Evolutionary conservation across 345 rosid species (phyloP), one percentile per base, ranked within the genome.

Genomic region (Durio zibethinus): DNA sequence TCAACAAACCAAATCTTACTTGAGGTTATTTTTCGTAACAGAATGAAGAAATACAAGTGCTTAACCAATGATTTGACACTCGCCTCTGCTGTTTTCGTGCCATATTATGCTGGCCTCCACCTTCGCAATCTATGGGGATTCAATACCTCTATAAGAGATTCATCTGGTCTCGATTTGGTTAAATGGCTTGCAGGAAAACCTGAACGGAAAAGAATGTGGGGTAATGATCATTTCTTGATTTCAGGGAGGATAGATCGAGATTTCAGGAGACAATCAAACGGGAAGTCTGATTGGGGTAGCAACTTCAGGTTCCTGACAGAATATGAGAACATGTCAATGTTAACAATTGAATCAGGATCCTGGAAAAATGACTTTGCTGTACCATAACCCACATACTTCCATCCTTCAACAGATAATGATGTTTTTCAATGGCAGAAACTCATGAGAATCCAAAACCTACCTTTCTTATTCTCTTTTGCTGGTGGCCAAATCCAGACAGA

Each of bases 311-410:
- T 21, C 2, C 2, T 87, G 7, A 83, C 85, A 0, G 87, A 79
- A 36, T 80, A 79, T 2, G 2, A 76, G 1, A 87, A 87, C 64
- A 82, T 77, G 82, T 66, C 86, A 12, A 84, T 87, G 87, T 23
- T 87, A 43, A 57, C 85, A 14, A 79, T 87, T 10, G 90, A 87
- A 7, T 82, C 86, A 56, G 31, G 76, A 7, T 80, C 79, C 54
- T 29, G 76, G 72, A 69, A 73, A 74, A 66, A 77, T n/a, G 88
- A 87, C 2, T 29, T 82, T 1, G 86, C 86, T 6, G 25, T 85
- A 33, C 90, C 88, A 1, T 87, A 87, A 50, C 90, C 90, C 3
- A 84, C 88, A 35, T 82, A 79, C 33, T 87, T 87, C 59, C 88
- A 87, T 65, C 90, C 88, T 0, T 75, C 82, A 4, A 77, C 76